A percentile compares a stretch with the other conserved stretches of the same genome.
Evolutionary conservation across 2,329 filamentous ascomycete species (phyloP).

Genomic region (Aspergillus sergii): DNA sequence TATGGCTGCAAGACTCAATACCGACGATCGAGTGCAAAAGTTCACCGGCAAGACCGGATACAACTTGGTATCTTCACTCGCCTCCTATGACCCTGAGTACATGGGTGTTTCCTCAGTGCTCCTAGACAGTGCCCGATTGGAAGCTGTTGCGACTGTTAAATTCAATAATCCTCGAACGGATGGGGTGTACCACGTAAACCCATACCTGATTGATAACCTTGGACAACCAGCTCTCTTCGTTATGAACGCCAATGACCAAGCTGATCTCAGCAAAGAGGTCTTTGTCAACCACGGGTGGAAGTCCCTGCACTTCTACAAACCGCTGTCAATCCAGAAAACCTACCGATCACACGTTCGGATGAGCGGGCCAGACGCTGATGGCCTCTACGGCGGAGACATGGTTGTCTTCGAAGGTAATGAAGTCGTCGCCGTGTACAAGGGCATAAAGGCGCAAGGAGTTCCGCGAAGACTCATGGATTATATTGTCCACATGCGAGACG

Average conservation of each 20-base stretch:
- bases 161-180: slow-evolving; percentile 60
- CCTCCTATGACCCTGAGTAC: not conserved
- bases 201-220: slow-evolving; percentile 63
- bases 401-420: slow-evolving; percentile 61
- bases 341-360: slow-evolving; percentile 64
- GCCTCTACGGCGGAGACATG: slow-evolving; percentile 61
- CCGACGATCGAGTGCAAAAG: not conserved
- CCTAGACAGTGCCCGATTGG: slow-evolving; percentile 58
- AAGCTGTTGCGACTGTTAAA: slow-evolving; percentile 57
- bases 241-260: slow-evolving; percentile 61
- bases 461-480: slow-evolving; percentile 2
- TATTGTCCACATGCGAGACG: slow-evolving; percentile 12
- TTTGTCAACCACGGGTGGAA: slow-evolving; percentile 67
- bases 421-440: slow-evolving; percentile 54
- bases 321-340: slow-evolving; percentile 52
- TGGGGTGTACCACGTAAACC: slow-evolving; percentile 55
- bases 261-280: slow-evolving; percentile 62
- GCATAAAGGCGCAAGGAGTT: slow-evolving; percentile 42
- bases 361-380: slow-evolving; percentile 42
- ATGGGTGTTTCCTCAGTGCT: slow-evolving; percentile 25
- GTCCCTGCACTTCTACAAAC: slow-evolving; percentile 40
- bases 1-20: not conserved
- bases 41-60: not conserved
- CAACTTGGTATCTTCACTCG: not conserved
- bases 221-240: slow-evolving; percentile 63